Evolutionary conservation across 108 stramenopile genomes (phyloP), one percentile per base, ranked within the genome.

Genomic region (Stephanodiscus minutulus): DNA sequence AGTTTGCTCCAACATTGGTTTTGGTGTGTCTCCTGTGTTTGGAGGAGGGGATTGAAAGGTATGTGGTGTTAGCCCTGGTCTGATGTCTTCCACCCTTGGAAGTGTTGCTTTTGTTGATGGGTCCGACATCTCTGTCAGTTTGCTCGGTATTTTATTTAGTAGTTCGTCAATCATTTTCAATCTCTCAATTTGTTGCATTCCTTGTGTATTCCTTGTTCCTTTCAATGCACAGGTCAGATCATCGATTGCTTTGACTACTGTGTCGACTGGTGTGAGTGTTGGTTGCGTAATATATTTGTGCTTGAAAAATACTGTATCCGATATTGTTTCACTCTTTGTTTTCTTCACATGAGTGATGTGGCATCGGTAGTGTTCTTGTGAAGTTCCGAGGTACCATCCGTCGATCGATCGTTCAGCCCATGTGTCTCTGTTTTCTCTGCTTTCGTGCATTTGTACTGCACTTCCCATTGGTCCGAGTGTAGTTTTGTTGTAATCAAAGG

Each of bases 401-500:
- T 56, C 55, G 1, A 29, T 1, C 4, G 24, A 56, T 10, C 29
- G 55, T 17, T 8, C 29, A 2, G 25, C 55, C 55, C 55, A 56
- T 5, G 25, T 29, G 0, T 4, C 22, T 56, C 55, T 5, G 7
- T 12, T 28, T 25, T 27, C 13, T 27, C 13, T 25, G 15, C 29
- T 56, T 20, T 10, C 55, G 13, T 56, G 27, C 9, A 56, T 6
- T 17, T 56, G 55, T 4, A 33, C 31, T 4, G 31, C 31, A 33
- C 31, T 4, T 33, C 31, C 31, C 3, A 33, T 2, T 33, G 31
- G 87, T 5, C 74, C 83, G 0, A 87, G 27, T 15, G 86, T 83
- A 39, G 67, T 74, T 17, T 53, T 35, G 70, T 87, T 82, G 81
- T 56, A 82, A 68, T 84, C 74, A 35, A 81, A 81, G 0, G 46